These are phyloP conservation scores for Candida succiphila DNA, from an alignment of 805 yeast genomes.

Conservation along the genomic window DNA sequence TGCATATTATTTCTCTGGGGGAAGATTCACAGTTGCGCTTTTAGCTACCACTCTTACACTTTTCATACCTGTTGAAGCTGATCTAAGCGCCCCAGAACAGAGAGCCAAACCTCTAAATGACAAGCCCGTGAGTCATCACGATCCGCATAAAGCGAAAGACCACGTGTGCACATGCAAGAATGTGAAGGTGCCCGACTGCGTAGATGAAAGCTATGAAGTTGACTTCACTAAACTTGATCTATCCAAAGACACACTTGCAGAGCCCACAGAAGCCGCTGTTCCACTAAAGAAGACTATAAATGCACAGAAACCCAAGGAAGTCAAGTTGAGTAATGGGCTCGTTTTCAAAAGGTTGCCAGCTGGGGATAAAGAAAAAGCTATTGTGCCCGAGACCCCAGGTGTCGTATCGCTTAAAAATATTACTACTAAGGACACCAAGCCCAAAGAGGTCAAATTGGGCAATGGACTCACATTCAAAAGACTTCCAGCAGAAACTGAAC, in stretches of 20 bases:
- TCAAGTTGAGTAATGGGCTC: not conserved
- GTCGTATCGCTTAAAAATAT: not conserved
- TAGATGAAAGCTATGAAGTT: not conserved
- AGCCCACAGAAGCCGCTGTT: not conserved
- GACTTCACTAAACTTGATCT: too few relatives aligned
- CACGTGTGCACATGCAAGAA: not conserved
- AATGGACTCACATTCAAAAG: constrained; percentile 2
- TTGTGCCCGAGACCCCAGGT: not conserved
- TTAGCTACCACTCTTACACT: not conserved
- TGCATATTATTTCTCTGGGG: constrained; percentile 1
- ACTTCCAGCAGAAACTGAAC: not conserved
- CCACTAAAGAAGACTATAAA: constrained; percentile 1
- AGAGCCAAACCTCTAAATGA: not conserved
- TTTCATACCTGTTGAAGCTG: not conserved
- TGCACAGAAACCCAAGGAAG: not conserved
- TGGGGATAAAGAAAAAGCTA: not conserved
- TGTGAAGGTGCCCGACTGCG: not conserved
- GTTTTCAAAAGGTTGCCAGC: not conserved
- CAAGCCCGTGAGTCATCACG: not conserved
- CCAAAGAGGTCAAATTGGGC: not conserved
- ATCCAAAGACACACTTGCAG: not conserved
- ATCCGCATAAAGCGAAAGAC: not conserved
- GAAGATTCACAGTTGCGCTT: constrained; percentile 2
- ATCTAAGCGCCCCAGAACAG: not conserved
- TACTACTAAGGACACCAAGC: not conserved